Evolutionary conservation across 2,329 filamentous ascomycete species (phyloP), one percentile per base, ranked within the genome.

Genomic region (Aspergillus ruber): DNA sequence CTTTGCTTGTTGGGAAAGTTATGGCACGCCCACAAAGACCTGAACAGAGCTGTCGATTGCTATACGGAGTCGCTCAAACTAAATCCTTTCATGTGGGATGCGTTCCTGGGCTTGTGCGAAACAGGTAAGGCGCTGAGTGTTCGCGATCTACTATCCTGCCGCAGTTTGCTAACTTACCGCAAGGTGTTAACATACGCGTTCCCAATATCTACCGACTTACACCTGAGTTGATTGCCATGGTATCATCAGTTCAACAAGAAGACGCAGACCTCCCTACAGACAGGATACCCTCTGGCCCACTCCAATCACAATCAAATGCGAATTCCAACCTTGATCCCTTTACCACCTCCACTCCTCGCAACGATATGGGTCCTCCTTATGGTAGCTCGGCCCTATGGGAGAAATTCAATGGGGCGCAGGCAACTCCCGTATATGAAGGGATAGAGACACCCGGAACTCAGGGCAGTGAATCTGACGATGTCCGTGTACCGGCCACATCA

Each of bases 21-120:
- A 23, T 91, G 90, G 72, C 82, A 86, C 43, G 88, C 81, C 2
- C 85, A 93, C 58, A 86, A 79, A 51, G 81, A 95, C 57, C 79
- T 88, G 59, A 86, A 86, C 61, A 90, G 88, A 67, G 90, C 93
- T 6, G 83, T 91, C 13, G 81, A 86, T 55, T 89, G 82, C 66
- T 97, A 93, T 63, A 89, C 95, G 56, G 89, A 94, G 50, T 83
- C 90, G 5, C 73, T 98, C 59, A 94, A 90, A 69, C 68, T 84
- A 46, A 98, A 97, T 61, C 90, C 93, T 1, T 91, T 97, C 68
- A 93, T 95, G 81, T 98, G 93, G 93, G 93, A 98, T 74, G 90
- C 91, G 0, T 97, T 97, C 60, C 83, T 85, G 18, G 85, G 82
- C 13, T 78, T 98, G 6, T 95, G 90, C 64, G 90, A 96, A 62